Evolutionary conservation across 2,329 filamentous ascomycete species (phyloP).

Genomic region (Byssothecium circinans): DNA sequence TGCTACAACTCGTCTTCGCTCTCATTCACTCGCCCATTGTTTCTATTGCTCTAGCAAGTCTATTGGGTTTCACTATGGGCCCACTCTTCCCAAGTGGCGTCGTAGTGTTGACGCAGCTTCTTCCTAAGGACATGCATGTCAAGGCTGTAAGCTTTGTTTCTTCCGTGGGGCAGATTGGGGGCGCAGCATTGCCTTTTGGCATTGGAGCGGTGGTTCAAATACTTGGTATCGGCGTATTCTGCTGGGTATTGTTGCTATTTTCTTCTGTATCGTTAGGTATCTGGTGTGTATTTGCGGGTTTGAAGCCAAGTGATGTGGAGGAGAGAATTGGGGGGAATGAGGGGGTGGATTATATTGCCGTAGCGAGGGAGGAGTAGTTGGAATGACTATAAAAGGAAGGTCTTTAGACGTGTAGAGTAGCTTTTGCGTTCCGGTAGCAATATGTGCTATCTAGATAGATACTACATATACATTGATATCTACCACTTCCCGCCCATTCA

Average conservation of each 20-base stretch:
- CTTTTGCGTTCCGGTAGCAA: too few relatives aligned
- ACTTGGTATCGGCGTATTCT: constrained; percentile 45
- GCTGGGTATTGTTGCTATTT: constrained; percentile 31
- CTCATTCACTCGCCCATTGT: constrained; percentile 16
- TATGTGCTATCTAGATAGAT: too few relatives aligned
- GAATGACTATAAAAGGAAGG: background rate
- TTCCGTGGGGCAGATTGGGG: constrained; percentile 50
- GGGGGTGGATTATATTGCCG: background rate
- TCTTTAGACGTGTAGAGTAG: background rate
- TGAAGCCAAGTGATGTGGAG: background rate
- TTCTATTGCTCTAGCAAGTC: constrained; percentile 35
- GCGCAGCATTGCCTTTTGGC: constrained; percentile 47
- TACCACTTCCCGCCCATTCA: too few relatives aligned
- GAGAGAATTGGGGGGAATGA: background rate
- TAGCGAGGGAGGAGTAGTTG: background rate
- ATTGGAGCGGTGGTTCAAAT: constrained; percentile 47
- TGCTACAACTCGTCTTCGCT: constrained; percentile 25
- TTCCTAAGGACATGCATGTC: constrained; percentile 48
- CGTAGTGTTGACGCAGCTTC: constrained; percentile 40
- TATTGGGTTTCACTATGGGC: constrained; percentile 46
- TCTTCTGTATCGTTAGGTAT: constrained; percentile 22
- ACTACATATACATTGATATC: too few relatives aligned
- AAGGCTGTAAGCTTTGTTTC: constrained; percentile 50
- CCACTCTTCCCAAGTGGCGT: constrained; percentile 50
- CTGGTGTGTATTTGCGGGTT: constrained; percentile 17